Conservation (phyloP, 257 asterid species). For the Linaria vulgaris region DNA sequence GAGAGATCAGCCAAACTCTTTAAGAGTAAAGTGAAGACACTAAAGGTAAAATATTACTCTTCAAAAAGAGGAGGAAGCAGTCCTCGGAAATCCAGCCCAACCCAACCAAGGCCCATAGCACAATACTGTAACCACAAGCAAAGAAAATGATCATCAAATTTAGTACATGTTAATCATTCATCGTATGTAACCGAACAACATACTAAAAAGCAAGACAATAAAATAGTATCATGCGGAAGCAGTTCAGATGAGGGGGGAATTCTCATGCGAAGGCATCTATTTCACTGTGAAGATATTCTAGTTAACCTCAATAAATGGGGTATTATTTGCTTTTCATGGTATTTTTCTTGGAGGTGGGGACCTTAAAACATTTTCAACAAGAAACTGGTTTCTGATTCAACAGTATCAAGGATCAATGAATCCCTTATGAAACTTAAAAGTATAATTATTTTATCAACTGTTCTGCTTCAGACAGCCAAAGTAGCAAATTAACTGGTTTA, state of each 20-base stretch:
- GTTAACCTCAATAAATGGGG: slow-evolving; percentile 9
- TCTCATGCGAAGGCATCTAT: slow-evolving; percentile 11
- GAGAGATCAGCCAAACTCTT: slow-evolving; percentile 29
- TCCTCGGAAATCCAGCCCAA: slow-evolving; percentile 95
- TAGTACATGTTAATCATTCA: not conserved
- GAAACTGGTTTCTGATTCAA: not conserved
- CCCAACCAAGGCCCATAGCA: slow-evolving; percentile 97
- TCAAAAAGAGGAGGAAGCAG: slow-evolving; percentile 96
- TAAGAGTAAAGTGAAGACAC: slow-evolving; percentile 12
- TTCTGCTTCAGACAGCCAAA: slow-evolving; percentile 15
- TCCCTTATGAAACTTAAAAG: not conserved
- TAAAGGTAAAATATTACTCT: slow-evolving; percentile 54
- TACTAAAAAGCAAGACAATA: slow-evolving; percentile 4
- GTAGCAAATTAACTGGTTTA: not conserved
- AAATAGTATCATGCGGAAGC: slow-evolving; percentile 10
- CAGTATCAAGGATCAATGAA: slow-evolving; percentile 5
- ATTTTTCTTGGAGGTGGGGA: not conserved
- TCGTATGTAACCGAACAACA: not conserved
- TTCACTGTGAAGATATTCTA: slow-evolving; percentile 5
- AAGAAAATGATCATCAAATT: slow-evolving; percentile 8
- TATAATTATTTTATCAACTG: not conserved
- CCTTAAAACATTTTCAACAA: not conserved
- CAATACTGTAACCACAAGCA: slow-evolving; percentile 65
- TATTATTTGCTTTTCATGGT: not conserved
- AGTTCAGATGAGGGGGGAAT: slow-evolving; percentile 2